phyloP scores from a whole-genome alignment of 108 stramenopile genomes.

The Bacterosira constricta region DNA sequence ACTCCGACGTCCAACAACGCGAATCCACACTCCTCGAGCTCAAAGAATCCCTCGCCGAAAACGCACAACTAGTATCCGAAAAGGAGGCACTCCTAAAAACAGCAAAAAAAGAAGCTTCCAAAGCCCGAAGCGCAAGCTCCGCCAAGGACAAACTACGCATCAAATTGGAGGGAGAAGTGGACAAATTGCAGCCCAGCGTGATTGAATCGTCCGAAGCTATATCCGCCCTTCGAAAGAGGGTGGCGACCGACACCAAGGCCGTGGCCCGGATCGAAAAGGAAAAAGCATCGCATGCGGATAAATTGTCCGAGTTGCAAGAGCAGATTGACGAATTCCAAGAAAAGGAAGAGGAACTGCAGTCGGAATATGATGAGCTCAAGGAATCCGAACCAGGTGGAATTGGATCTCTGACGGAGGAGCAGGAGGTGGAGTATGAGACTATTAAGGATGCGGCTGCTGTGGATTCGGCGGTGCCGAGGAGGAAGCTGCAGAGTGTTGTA shows the following conservation, averaged over 20 bases:
- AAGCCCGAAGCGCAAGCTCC: constrained; percentile 58
- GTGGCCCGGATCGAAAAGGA: constrained; percentile 65
- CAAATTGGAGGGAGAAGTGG: constrained; percentile 65
- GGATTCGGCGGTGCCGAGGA: constrained; percentile 73
- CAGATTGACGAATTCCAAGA: constrained; percentile 61
- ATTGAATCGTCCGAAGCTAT: constrained; percentile 79
- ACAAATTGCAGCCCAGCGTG: constrained; percentile 70
- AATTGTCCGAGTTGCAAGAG: constrained; percentile 49
- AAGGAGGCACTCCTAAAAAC: constrained; percentile 63
- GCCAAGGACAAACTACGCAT: constrained; percentile 77
- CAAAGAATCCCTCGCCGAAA: constrained; percentile 63
- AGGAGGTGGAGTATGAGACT: constrained; percentile 83
- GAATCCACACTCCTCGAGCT: constrained; percentile 62
- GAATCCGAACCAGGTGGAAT: constrained; percentile 52
- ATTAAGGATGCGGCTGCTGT: constrained; percentile 84
- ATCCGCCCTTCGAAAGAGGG: constrained; percentile 64
- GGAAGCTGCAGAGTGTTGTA: constrained; percentile 51
- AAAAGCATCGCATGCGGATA: constrained; percentile 60
- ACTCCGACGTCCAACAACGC: constrained; percentile 77
- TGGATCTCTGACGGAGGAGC: constrained; percentile 73
- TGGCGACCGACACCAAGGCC: constrained; percentile 61
- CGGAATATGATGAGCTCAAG: constrained; percentile 89
- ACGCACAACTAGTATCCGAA: constrained; percentile 58
- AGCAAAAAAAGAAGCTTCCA: constrained; percentile 72
- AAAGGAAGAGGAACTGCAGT: constrained; percentile 56